Evolutionary conservation across 495 filamentous ascomycete species (phyloP).

Genomic region (Penicillium cataractarum): DNA sequence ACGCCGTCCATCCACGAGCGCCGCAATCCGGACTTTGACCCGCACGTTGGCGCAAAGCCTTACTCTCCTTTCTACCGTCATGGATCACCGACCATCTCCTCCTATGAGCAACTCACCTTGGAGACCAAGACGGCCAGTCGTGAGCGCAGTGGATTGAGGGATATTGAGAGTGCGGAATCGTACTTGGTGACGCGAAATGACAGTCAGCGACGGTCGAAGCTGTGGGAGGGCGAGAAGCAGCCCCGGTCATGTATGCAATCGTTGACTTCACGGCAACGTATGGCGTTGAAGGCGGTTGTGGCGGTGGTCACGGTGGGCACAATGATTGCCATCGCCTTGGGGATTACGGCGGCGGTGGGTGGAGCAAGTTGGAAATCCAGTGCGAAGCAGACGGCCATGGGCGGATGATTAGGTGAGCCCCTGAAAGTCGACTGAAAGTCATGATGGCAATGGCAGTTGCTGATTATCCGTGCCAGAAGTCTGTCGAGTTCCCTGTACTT

Average conservation of each 20-base stretch:
- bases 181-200: conserved; percentile 23
- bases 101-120: conserved; percentile 47
- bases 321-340: conserved; percentile 64
- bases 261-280: conserved; percentile 53
- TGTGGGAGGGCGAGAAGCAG: conserved; percentile 46
- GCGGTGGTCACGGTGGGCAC: conserved; percentile 60
- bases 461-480: neutral
- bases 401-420: conserved; percentile 14
- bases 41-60: conserved; percentile 49
- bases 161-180: conserved; percentile 35
- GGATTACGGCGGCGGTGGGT: conserved; percentile 63
- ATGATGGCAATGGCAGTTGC: neutral
- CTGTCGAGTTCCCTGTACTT: neutral
- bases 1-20: conserved; percentile 21
- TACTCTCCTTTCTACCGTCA: conserved; percentile 65
- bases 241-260: conserved; percentile 38
- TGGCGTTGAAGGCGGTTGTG: conserved; percentile 56
- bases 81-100: conserved; percentile 50
- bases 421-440: neutral
- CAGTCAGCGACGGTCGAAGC: conserved; percentile 38
- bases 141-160: conserved; percentile 26
- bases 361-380: conserved; percentile 57
- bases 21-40: conserved; percentile 42
- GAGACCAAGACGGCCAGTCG: conserved; percentile 38
- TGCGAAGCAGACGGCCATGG: conserved; percentile 32